Conservation (phyloP, 2,329 filamentous ascomycete species). For the Cladosporium sp. region DNA sequence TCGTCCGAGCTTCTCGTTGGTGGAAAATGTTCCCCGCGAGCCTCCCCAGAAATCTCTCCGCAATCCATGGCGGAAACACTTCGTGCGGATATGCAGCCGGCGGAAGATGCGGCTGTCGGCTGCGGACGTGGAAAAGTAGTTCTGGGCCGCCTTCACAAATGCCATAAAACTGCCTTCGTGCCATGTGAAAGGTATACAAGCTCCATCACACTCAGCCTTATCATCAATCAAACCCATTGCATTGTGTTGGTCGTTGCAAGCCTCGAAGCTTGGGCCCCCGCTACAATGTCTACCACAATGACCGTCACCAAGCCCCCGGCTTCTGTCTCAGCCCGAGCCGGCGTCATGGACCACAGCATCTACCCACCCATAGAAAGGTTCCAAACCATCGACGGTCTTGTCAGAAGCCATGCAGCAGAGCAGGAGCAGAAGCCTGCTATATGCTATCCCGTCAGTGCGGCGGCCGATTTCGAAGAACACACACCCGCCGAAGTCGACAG, state of each 20-base stretch:
- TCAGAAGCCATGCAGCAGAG: conserved; percentile 35
- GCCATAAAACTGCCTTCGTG: background rate
- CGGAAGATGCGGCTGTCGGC: background rate
- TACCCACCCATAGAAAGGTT: conserved; percentile 31
- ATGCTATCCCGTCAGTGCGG: conserved; percentile 31
- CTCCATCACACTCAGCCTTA: background rate
- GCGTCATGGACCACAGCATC: conserved; percentile 15
- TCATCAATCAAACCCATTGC: background rate
- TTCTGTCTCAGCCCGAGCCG: background rate
- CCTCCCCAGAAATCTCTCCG: background rate
- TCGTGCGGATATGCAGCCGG: background rate
- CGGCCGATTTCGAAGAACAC: conserved; percentile 35
- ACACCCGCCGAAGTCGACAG: conserved; percentile 31
- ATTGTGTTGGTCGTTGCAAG: background rate
- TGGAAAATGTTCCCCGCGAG: background rate
- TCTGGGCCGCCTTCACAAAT: background rate
- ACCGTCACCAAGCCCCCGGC: conserved; percentile 12
- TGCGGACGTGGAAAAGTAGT: conserved; percentile 2
- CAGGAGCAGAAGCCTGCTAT: conserved; percentile 32
- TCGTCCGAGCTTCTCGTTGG: conserved; percentile 1
- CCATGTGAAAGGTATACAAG: background rate
- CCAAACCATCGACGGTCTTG: conserved; percentile 36
- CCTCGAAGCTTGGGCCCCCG: background rate
- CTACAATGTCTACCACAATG: conserved; percentile 16
- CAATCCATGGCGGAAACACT: background rate